phyloP scores from a whole-genome alignment of 257 asterid genomes.

The Nemophila menziesii region DNA sequence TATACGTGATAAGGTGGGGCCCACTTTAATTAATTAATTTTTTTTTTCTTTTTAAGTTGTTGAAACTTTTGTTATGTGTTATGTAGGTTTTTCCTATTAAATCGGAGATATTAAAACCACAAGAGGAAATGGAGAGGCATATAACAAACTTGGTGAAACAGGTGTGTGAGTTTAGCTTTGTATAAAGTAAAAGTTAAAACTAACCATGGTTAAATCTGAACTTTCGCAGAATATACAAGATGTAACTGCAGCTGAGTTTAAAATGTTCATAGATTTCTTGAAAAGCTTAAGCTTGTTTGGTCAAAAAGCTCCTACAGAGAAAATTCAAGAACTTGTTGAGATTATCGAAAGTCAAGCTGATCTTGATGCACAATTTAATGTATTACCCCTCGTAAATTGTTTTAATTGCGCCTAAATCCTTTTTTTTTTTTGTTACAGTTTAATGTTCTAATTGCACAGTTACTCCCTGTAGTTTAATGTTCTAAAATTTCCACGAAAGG shows the following conservation, averaged over 20 bases:
- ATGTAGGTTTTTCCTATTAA: slow-evolving; percentile 83
- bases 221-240: slow-evolving; percentile 80
- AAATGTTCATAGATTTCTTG: slow-evolving; percentile 78
- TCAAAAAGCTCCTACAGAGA: slow-evolving; percentile 65
- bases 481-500: neutral
- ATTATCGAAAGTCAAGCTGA: slow-evolving; percentile 97
- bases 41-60: neutral
- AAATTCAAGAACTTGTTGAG: slow-evolving; percentile 92
- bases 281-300: slow-evolving; percentile 90
- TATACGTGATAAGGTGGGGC: slow-evolving; percentile 65
- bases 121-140: slow-evolving; percentile 84
- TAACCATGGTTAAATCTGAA: slow-evolving; percentile 1
- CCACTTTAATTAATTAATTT: neutral
- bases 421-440: slow-evolving; percentile 3
- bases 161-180: slow-evolving; percentile 21
- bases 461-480: slow-evolving; percentile 1
- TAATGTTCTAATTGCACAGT: too few species aligned
- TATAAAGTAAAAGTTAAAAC: neutral
- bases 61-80: slow-evolving; percentile 3
- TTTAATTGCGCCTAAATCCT: slow-evolving; percentile 2
- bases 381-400: slow-evolving; percentile 25
- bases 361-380: slow-evolving; percentile 83
- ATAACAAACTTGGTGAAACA: slow-evolving; percentile 76
- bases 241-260: slow-evolving; percentile 80
- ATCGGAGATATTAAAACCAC: slow-evolving; percentile 69